Evolutionary conservation across 805 yeast species (phyloP), one percentile per base, ranked within the genome.

Genomic region (Saturnispora diversa): DNA sequence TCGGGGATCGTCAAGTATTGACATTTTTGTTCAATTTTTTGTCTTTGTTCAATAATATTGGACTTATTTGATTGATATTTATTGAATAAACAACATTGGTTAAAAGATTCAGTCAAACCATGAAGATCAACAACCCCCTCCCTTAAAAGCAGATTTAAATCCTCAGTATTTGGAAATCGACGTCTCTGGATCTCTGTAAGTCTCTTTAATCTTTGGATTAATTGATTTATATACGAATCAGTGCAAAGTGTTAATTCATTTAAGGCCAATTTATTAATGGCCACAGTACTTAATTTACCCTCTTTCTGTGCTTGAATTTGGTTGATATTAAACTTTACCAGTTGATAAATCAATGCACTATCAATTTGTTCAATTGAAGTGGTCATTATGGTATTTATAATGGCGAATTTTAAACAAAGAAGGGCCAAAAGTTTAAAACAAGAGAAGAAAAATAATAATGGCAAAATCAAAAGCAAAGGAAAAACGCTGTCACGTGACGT

Each of bases 101-200:
- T 33, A 20, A 37, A 39, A 31, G 45, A 40, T 1, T 56, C 53
- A 36, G 63, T 59, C 6, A 80, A 47, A 2, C 63, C 74, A 1
- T 49, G 28, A 11, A 67, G 55, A 4, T 59, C 44, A 15, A 81
- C 50, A 22, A 63, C 55, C 25, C 70, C 72, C 9, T 69, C 66
- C 26, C 60, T 55, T 1, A 74, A 48, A 36, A 77, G 54, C 37
- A 75, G 49, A 17, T 59, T 56, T 9, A 77, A 41, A 55, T 82
- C 88, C 22, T 60, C 62, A 15, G 69, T 60, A 0, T 80, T 63
- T 1, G 81, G 76, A n/a, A 55, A 54, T 15, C 65, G 61, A 37
- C 87, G 67, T 49, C 90, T 64, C 55, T 81, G 88, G 1, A 72
- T 57, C 42, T 75, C 77, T 3, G 78, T 67, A 25, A 74, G 56